These are phyloP conservation scores for Zygosaccharomyces siamensis DNA, from an alignment of 805 yeast species.

Conservation along the genomic window DNA sequence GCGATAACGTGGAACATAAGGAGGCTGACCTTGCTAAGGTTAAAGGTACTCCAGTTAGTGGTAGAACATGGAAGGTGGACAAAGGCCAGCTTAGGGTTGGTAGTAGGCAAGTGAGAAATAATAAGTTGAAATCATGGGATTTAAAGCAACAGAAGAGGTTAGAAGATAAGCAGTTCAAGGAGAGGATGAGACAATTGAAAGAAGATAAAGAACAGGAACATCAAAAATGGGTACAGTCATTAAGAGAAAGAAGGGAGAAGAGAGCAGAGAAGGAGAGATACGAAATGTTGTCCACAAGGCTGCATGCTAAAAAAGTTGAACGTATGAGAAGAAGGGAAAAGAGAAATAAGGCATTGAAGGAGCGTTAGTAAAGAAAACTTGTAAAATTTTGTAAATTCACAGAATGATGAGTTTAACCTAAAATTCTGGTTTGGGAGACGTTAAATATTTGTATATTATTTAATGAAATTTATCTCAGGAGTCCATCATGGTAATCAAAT, in stretches of 20 bases:
- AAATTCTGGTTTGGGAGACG: neutral
- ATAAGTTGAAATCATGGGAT: constrained; percentile 51
- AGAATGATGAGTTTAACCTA: neutral
- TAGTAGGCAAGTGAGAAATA: constrained; percentile 50
- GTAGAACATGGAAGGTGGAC: constrained; percentile 67
- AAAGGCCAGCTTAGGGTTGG: constrained; percentile 65
- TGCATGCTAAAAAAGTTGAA: constrained; percentile 90
- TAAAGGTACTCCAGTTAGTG: constrained; percentile 53
- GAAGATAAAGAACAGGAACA: constrained; percentile 68
- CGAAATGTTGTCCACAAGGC: constrained; percentile 72
- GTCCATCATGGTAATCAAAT: neutral
- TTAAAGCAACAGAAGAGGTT: constrained; percentile 60
- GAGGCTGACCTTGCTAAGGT: constrained; percentile 11
- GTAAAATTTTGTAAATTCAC: neutral
- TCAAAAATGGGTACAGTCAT: constrained; percentile 47
- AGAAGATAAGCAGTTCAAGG: constrained; percentile 62
- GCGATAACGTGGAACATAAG: constrained; percentile 1
- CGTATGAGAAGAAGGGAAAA: constrained; percentile 86
- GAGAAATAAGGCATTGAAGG: constrained; percentile 89
- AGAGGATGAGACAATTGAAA: constrained; percentile 64
- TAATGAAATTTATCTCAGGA: neutral
- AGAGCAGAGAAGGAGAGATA: constrained; percentile 88
- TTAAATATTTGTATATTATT: neutral
- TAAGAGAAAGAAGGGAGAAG: constrained; percentile 70
- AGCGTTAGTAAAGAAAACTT: constrained; percentile 47